Evolutionary conservation across 164 flowering plant genomes (phyloP).

Genomic region (Dillenia turbinata): DNA sequence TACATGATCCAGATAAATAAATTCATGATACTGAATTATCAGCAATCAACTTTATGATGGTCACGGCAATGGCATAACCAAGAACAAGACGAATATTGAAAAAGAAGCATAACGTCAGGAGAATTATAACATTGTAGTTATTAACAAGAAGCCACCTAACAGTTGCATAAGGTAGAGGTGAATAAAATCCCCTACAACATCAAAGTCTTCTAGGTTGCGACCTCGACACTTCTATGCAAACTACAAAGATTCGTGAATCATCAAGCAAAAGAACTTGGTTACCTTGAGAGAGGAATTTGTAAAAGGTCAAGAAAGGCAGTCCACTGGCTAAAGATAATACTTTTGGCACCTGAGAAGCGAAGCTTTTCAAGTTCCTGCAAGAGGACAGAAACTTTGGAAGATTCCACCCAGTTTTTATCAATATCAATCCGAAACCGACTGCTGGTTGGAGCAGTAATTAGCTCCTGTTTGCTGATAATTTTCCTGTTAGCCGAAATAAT

Average conservation of each 20-base stretch:
- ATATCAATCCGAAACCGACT: slow-evolving; percentile 84
- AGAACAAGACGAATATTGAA: too few species aligned
- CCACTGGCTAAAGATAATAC: slow-evolving; percentile 98
- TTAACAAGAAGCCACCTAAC: too few species aligned
- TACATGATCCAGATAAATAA: too few species aligned
- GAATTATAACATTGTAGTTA: too few species aligned
- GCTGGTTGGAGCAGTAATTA: slow-evolving; percentile 88
- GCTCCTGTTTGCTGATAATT: slow-evolving; percentile 64
- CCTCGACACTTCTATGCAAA: too few species aligned
- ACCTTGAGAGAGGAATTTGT: slow-evolving; percentile 92
- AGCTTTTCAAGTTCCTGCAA: slow-evolving; percentile 68
- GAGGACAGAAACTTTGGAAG: slow-evolving; percentile 68
- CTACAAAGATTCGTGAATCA: not conserved
- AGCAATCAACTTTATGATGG: too few species aligned
- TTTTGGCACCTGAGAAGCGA: slow-evolving; percentile 69
- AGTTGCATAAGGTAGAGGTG: too few species aligned
- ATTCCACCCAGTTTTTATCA: slow-evolving; percentile 96
- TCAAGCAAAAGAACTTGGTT: slow-evolving; percentile 13
- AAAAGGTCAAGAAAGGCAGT: slow-evolving; percentile 93
- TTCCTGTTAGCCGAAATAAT: slow-evolving; percentile 47
- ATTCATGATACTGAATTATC: too few species aligned
- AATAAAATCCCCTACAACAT: too few species aligned
- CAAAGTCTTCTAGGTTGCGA: too few species aligned
- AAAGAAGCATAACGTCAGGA: too few species aligned
- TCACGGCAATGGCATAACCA: too few species aligned